These are phyloP conservation scores for Taphrina deformans DNA, from an alignment of 1,139 yeast genomes.

Conservation along the genomic window DNA sequence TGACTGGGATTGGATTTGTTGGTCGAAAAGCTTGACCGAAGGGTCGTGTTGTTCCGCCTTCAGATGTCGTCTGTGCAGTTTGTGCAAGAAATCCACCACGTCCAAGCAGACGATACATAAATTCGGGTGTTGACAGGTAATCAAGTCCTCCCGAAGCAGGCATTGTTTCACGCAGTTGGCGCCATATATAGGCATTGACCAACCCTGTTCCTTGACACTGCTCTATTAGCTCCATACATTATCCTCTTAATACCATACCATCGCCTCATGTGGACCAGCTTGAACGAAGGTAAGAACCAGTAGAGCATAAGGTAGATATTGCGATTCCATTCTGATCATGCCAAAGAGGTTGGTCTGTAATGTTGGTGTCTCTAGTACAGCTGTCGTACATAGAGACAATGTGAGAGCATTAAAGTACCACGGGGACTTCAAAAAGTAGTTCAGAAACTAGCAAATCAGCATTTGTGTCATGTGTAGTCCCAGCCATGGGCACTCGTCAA, in stretches of 20 bases:
- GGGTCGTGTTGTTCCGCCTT: constrained; percentile 21
- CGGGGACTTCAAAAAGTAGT: constrained; percentile 6
- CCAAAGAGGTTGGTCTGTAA: constrained; percentile 43
- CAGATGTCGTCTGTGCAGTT: constrained; percentile 13
- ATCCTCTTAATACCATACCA: neutral
- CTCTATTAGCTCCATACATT: neutral
- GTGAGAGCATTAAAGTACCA: constrained; percentile 32
- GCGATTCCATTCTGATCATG: constrained; percentile 44
- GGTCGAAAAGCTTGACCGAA: constrained; percentile 28
- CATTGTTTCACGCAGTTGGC: constrained; percentile 26
- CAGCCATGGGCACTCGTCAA: no score
- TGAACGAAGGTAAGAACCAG: constrained; percentile 42
- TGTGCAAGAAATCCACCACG: constrained; percentile 18
- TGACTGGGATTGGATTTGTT: constrained; percentile 4
- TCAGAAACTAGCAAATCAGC: constrained; percentile 34
- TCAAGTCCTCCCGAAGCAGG: constrained; percentile 20
- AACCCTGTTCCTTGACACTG: constrained; percentile 29
- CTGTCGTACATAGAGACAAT: constrained; percentile 40
- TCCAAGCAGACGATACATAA: constrained; percentile 17
- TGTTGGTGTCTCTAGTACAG: constrained; percentile 41
- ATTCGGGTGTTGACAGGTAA: constrained; percentile 22
- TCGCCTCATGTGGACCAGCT: constrained; percentile 41
- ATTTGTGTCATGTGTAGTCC: no score
- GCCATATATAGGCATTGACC: constrained; percentile 29
- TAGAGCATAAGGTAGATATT: constrained; percentile 45